A percentile compares a stretch with the other conserved stretches of the same genome.
Evolutionary conservation across 129 eudicot genomes (phyloP).

Genomic region (Oenanthe sinensis): DNA sequence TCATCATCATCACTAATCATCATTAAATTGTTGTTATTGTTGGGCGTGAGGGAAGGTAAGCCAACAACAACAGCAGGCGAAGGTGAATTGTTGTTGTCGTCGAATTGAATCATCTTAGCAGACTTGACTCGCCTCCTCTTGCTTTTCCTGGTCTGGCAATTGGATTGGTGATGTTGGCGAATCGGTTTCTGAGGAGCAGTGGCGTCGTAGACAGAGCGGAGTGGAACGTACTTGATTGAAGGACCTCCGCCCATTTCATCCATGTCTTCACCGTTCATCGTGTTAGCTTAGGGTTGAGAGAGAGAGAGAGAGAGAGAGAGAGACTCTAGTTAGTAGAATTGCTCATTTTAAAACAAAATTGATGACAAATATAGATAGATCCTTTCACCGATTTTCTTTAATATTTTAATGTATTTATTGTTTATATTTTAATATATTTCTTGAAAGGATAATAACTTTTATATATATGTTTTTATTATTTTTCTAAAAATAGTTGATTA

Average conservation of each 20-base stretch:
- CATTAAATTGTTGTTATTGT: too few species aligned
- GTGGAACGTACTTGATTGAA: constrained; percentile 49
- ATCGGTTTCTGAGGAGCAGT: constrained; percentile 39
- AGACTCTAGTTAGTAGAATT: too few species aligned
- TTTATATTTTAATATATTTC: too few species aligned
- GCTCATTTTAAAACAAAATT: too few species aligned
- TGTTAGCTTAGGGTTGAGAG: background rate
- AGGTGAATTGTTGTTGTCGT: constrained; percentile 25
- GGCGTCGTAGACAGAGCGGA: constrained; percentile 66
- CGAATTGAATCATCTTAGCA: constrained; percentile 28
- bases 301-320: too few species aligned
- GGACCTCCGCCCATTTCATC: constrained; percentile 7
- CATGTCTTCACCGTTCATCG: constrained; percentile 16
- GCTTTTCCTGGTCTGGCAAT: constrained; percentile 36
- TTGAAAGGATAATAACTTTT: too few species aligned
- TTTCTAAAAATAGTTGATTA: too few species aligned
- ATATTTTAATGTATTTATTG: too few species aligned
- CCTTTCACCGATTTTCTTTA: too few species aligned
- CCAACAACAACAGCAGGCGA: background rate
- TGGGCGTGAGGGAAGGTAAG: background rate
- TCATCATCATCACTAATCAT: too few species aligned
- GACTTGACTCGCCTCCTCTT: constrained; percentile 32
- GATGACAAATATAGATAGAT: too few species aligned
- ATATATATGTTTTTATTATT: too few species aligned
- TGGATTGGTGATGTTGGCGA: constrained; percentile 45